Evolutionary conservation across 768 basidiomycete genomes (phyloP), one percentile per base, ranked within the genome.

Genomic region (Boletellus sp.): DNA sequence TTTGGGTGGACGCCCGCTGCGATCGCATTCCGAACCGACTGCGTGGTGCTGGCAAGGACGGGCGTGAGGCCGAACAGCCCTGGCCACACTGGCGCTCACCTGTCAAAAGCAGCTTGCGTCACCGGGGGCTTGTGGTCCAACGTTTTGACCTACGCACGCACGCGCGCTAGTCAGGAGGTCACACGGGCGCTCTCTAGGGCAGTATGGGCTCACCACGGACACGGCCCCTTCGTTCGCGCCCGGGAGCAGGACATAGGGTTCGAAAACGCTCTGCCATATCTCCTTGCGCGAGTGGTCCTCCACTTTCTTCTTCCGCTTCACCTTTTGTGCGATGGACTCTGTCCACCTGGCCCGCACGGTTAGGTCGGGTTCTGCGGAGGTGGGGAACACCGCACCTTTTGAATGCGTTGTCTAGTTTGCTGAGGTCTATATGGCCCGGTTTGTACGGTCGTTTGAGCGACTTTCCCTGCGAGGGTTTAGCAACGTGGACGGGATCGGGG

Each of bases 231-330:
- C 60, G 24, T 70, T 64, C 36, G 56, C 58, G 36, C 69, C 60
- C 13, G 65, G 50, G 32, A 71, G 69, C 6, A 66, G 55, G 9
- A 81, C 60, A 41, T 77, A 72, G 35, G 86, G 89, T 47, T 89
- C 88, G 55, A 91, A 90, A 12, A 87, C 85, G 60, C 85, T 90
- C 51, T 82, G 80, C 78, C 81, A 85, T 61, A 92, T 91, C 63
- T 83, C 80, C 72, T 76, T 84, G 62, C 77, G 78, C 36, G 80
- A 77, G 61, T 82, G 76, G 49, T 80, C 80, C 35, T 80, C 75
- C 15, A 74, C 74, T 57, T 84, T 88, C 74, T 83, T 86, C 71
- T 87, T 89, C 49, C 85, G 79, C 57, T 85, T 87, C 45, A 93
- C 81, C 68, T 87, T 89, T 70, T 90, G 84, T 1, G 90, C 85